A percentile compares a stretch with the other conserved stretches of the same genome.
Conservation (phyloP, 345 rosid species). For the Anastatica hierochuntica region DNA sequence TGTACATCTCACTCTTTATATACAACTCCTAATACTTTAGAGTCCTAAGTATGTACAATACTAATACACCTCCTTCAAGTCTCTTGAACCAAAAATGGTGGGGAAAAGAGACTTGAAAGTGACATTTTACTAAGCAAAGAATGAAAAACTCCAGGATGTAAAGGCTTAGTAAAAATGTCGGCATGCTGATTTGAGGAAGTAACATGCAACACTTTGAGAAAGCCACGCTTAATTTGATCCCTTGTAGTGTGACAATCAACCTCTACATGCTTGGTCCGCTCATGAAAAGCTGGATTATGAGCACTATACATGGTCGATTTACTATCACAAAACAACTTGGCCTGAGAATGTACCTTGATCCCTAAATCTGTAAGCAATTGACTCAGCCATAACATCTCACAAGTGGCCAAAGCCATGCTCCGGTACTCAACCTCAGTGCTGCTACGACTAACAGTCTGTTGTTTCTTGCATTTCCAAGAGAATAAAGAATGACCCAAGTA, state of each 20-base stretch:
- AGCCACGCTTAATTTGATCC: background rate
- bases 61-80: no score
- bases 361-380: background rate
- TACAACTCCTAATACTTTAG: no score
- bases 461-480: background rate
- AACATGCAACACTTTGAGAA: background rate
- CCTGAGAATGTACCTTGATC: rapidly evolving
- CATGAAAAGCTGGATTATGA: background rate
- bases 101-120: no score
- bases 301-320: background rate
- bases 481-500: background rate
- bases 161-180: no score
- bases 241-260: background rate
- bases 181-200: no score
- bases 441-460: background rate
- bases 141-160: no score
- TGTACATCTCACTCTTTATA: no score
- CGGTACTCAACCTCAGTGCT: background rate
- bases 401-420: background rate
- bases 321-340: background rate
- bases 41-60: no score
- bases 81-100: no score
- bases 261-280: background rate
- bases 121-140: no score
- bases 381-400: background rate